These are phyloP conservation scores for Fusarium sp. DNA, from an alignment of 2,329 filamentous ascomycete species.

Conservation along the genomic window DNA sequence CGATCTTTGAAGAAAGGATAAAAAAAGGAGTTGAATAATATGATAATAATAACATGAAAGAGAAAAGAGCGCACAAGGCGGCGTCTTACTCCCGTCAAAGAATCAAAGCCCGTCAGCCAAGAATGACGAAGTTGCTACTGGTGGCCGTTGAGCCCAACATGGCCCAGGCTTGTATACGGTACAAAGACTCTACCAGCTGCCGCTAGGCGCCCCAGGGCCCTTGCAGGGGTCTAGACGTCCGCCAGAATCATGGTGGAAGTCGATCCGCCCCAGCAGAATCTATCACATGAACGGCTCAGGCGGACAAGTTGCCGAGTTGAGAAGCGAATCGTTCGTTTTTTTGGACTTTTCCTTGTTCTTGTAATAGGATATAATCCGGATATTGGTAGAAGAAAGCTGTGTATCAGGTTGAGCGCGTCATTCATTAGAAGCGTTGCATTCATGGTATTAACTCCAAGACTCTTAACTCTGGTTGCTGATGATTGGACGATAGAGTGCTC, in stretches of 20 bases:
- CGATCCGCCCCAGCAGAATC: constrained; percentile 31
- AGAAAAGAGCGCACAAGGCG: constrained; percentile 3
- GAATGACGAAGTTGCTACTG: constrained; percentile 34
- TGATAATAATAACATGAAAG: neutral
- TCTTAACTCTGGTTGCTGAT: constrained; percentile 14
- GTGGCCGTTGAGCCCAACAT: constrained; percentile 36
- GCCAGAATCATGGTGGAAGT: constrained; percentile 29
- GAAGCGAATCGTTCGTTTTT: constrained; percentile 22
- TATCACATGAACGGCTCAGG: constrained; percentile 36
- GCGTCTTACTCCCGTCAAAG: constrained; percentile 19
- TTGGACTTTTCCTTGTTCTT: neutral
- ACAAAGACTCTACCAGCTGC: constrained; percentile 23
- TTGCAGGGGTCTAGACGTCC: constrained; percentile 31
- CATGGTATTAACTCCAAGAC: neutral
- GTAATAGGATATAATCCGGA: constrained; percentile 2
- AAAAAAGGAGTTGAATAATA: neutral
- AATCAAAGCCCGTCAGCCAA: constrained; percentile 8
- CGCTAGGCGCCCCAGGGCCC: neutral
- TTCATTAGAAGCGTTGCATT: constrained; percentile 6
- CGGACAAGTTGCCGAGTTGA: constrained; percentile 28
- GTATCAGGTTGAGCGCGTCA: constrained; percentile 15
- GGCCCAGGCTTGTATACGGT: constrained; percentile 22
- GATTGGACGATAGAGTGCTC: constrained; percentile 3
- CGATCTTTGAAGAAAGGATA: neutral
- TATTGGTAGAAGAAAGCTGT: neutral